Evolutionary conservation across 2,329 filamentous ascomycete genomes (phyloP).

Genomic region (Arthroderma sp.): DNA sequence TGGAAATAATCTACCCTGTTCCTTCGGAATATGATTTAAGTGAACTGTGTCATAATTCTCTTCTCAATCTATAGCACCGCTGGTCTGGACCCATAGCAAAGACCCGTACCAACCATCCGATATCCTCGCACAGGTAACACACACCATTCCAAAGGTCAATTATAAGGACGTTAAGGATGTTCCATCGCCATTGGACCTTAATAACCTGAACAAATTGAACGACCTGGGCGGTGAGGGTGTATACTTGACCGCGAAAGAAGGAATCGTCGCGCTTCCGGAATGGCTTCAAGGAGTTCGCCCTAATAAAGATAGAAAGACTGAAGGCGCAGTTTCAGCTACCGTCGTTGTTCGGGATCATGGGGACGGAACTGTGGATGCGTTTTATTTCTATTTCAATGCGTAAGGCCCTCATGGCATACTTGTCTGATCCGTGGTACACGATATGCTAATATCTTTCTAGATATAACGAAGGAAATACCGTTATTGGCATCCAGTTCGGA

Average conservation of each 20-base stretch:
- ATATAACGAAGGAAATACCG: conserved; percentile 41
- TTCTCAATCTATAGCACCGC: conserved; percentile 27
- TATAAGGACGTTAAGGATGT: conserved; percentile 25
- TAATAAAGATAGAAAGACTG: conserved; percentile 37
- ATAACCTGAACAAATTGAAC: conserved; percentile 38
- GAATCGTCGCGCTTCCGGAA: conserved; percentile 32
- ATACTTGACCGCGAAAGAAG: conserved; percentile 37
- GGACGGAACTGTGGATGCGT: conserved; percentile 40
- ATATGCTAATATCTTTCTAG: conserved; percentile 12
- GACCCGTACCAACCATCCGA: conserved; percentile 40
- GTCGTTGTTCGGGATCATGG: conserved; percentile 48
- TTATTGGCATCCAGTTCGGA: conserved; percentile 38
- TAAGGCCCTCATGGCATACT: conserved; percentile 13
- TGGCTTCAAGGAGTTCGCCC: conserved; percentile 44
- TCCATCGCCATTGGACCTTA: conserved; percentile 30
- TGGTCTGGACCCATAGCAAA: conserved; percentile 37
- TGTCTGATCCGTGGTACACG: conserved; percentile 1
- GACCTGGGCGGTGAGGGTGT: conserved; percentile 31
- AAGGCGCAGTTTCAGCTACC: conserved; percentile 35
- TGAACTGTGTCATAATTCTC: not conserved
- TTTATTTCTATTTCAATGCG: conserved; percentile 52
- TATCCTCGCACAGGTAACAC: conserved; percentile 32
- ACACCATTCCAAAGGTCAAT: conserved; percentile 35
- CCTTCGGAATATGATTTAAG: not conserved
- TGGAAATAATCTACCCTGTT: not conserved